Evolutionary conservation across 1,284 basidiomycete genomes (phyloP).

Genomic region (Mycosarcoma mackinlayi): DNA sequence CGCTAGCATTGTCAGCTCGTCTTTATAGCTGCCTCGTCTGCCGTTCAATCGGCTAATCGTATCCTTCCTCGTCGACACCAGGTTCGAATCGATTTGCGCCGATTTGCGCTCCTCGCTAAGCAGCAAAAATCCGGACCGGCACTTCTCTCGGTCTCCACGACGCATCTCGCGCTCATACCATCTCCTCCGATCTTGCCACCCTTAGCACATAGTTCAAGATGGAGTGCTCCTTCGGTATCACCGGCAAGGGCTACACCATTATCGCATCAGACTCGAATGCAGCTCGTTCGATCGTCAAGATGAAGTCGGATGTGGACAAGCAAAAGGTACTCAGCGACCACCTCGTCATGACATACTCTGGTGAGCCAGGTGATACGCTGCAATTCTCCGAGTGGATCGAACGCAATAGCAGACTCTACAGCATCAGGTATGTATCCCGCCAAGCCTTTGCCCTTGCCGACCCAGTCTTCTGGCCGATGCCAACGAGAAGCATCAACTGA

Average conservation of each 20-base stretch:
- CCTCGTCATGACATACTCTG: constrained; percentile 93
- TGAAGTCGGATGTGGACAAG: constrained; percentile 98
- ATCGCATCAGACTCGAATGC: constrained; percentile 87
- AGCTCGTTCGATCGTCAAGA: constrained; percentile 91
- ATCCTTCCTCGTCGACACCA: neutral
- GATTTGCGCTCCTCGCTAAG: neutral
- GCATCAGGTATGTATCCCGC: constrained; percentile 79
- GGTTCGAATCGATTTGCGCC: neutral
- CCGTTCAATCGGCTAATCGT: too few relatives aligned
- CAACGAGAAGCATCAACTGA: neutral
- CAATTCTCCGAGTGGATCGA: constrained; percentile 97
- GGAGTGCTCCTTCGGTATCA: constrained; percentile 72
- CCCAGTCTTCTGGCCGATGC: neutral
- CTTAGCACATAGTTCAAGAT: constrained; percentile 38
- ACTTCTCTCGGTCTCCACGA: neutral
- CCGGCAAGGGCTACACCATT: constrained; percentile 66
- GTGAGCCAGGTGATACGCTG: constrained; percentile 92
- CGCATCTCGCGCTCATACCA: neutral
- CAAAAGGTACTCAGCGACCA: constrained; percentile 91
- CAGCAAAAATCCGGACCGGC: neutral
- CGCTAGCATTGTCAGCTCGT: neutral
- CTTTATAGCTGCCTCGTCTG: neutral
- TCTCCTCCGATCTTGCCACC: neutral
- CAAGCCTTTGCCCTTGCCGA: neutral
- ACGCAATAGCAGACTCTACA: constrained; percentile 92